A percentile compares a stretch with the other conserved stretches of the same genome.
Conservation (phyloP, 352 stramenopile species). For the Phytophthora syringae region DNA sequence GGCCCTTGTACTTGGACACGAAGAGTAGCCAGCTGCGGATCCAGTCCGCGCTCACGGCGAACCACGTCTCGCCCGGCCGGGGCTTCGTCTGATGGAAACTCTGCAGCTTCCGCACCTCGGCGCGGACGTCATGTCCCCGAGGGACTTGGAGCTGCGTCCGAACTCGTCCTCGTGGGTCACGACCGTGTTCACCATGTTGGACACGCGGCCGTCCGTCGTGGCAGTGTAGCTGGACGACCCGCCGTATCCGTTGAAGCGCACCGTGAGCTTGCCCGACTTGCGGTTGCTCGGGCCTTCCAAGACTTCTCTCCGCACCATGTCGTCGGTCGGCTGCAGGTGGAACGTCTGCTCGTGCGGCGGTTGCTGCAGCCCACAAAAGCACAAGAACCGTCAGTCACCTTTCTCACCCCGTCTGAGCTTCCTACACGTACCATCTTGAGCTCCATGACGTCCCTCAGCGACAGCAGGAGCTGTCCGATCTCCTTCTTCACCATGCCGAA, state of each 20-base stretch:
- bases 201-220: slow-evolving; percentile 56
- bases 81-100: slow-evolving; percentile 72
- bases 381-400: slow-evolving; percentile 19
- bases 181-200: slow-evolving; percentile 49
- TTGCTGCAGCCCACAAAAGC: slow-evolving; percentile 42
- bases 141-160: slow-evolving; percentile 41
- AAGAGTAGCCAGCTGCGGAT: slow-evolving; percentile 78
- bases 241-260: slow-evolving; percentile 77
- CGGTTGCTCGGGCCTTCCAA: slow-evolving; percentile 62
- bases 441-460: slow-evolving; percentile 73
- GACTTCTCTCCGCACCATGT: slow-evolving; percentile 58
- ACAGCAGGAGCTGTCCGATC: slow-evolving; percentile 70
- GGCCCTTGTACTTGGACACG: slow-evolving; percentile 75
- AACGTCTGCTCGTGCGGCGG: slow-evolving; percentile 63
- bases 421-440: slow-evolving; percentile 61
- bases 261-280: slow-evolving; percentile 69
- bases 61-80: slow-evolving; percentile 68
- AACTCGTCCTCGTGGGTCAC: slow-evolving; percentile 83
- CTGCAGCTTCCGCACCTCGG: slow-evolving; percentile 70
- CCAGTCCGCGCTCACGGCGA: slow-evolving; percentile 66
- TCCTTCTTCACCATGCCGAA: slow-evolving; percentile 79
- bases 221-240: slow-evolving; percentile 65
- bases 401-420: not conserved
- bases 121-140: slow-evolving; percentile 61
- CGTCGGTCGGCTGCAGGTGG: slow-evolving; percentile 63